A percentile compares a stretch with the other conserved stretches of the same genome.
phyloP scores from a whole-genome alignment of 139 green algal genomes.

The Volvox africanus region DNA sequence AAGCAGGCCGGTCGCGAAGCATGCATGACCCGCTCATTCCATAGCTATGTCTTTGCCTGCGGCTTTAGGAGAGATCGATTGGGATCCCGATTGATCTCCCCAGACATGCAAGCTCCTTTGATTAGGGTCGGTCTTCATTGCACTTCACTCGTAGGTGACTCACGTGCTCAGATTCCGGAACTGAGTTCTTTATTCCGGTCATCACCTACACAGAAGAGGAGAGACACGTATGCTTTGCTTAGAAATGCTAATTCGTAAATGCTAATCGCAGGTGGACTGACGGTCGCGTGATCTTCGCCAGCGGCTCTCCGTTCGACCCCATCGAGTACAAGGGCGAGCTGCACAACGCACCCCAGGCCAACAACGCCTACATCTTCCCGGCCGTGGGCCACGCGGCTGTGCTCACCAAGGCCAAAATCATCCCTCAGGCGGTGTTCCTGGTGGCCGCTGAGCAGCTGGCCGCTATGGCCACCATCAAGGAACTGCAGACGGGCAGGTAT shows the following conservation, averaged over 20 bases:
- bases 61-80: no score
- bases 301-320: conserved; percentile 84
- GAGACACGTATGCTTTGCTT: no score
- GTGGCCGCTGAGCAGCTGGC: conserved; percentile 77
- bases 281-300: conserved; percentile 87
- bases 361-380: conserved; percentile 89
- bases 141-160: no score
- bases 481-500: conserved; percentile 26
- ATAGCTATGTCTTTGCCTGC: no score
- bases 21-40: no score
- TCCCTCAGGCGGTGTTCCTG: conserved; percentile 76
- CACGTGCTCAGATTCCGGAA: no score
- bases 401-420: conserved; percentile 51
- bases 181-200: no score
- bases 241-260: no score
- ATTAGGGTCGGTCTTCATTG: no score
- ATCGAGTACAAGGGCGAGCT: conserved; percentile 49
- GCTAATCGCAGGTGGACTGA: conserved; percentile 69
- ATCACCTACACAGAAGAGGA: no score
- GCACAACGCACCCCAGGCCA: conserved; percentile 64
- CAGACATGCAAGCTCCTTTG: no score
- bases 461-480: conserved; percentile 34
- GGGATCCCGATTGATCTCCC: no score
- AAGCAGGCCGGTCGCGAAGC: not conserved
- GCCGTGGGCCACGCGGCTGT: conserved; percentile 71